phyloP scores from a whole-genome alignment of 2,329 filamentous ascomycete species.

The Apiospora pterosperma region DNA sequence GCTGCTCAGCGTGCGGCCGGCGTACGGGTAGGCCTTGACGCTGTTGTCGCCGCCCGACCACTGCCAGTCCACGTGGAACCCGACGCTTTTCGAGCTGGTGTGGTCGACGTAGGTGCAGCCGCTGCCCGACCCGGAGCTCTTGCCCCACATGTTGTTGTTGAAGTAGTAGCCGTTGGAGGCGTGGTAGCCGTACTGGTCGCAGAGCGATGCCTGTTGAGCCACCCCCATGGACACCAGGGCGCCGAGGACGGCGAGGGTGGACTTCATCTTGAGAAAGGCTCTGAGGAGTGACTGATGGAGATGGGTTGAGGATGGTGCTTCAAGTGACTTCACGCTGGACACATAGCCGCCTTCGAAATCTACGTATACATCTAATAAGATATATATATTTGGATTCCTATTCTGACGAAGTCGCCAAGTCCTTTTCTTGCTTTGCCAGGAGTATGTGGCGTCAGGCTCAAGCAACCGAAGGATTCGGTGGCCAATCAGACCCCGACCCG shows the following conservation, averaged over 20 bases:
- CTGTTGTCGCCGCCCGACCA: constrained; percentile 34
- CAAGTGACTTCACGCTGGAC: neutral
- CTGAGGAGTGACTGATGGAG: neutral
- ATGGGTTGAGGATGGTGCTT: neutral
- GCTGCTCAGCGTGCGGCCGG: constrained; percentile 28
- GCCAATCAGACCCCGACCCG: neutral
- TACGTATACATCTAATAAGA: neutral
- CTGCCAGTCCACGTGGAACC: constrained; percentile 38
- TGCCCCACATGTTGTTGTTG: constrained; percentile 44
- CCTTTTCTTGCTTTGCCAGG: neutral
- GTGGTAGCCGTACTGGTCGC: constrained; percentile 27
- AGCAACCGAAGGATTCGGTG: neutral
- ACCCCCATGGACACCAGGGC: constrained; percentile 11
- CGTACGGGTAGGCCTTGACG: constrained; percentile 44
- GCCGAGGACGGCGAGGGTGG: constrained; percentile 3
- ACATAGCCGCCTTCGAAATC: neutral
- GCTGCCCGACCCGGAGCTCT: constrained; percentile 30
- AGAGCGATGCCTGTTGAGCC: constrained; percentile 14
- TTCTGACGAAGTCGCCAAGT: neutral
- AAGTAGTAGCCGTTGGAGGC: constrained; percentile 27
- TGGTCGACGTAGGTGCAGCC: constrained; percentile 41
- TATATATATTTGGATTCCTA: neutral
- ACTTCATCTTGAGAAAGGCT: neutral
- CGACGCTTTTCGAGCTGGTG: constrained; percentile 27
- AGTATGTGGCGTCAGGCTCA: neutral